Base-by-base conservation (phyloP, 352 stramenopile genomes). In the Globisporangium okanoganense region DNA sequence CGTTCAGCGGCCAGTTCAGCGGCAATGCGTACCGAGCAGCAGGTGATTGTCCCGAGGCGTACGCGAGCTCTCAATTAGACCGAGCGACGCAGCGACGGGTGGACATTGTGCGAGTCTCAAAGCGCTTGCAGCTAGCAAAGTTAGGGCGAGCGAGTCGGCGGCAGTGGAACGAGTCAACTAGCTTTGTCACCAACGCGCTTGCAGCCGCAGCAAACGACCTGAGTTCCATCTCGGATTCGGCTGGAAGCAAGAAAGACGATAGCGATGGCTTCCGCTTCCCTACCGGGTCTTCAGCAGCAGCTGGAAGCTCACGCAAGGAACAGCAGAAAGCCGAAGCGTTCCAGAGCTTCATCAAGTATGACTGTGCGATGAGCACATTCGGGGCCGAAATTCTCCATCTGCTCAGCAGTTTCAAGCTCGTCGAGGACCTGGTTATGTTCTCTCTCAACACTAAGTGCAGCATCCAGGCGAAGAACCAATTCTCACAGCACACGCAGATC, bases 11-110 rank as follows among this genome's bases (percentile, higher is more conserved):
- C 1, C 79, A 81, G 31, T 86, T 89, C 47, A 88, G 78, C 63
- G 82, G 82, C 3, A 73, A 89, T 56, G 65, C 72, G 2, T 92
- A 89, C 65, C 75, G 81, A 4, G 77, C 79, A 7, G 73, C 85
- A 16, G 74, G 82, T 18, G 76, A 91, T 61, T 94, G 82, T 77
- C 72, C 81, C 0, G 85, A 94, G 64, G 79, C 80, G 0, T 73
- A 88, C 35, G 70, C 84, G 24, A 87, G 69, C 14, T 70, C 67
- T 5, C 73, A 88, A 36, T 61, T 94, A 27, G 69, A 87, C 59
- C 72, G 80, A 24, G 70, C 79, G 31, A 81, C 78, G 10, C 72
- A 85, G 24, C 70, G 80, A 3, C 76, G 71, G 7, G 79, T 94
- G 3, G 79, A 92, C 49, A 74, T 90, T 2, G 51, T 47, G 2